Conservation (phyloP, 352 stramenopile species). For the Stephanocyclus meneghinianus region DNA sequence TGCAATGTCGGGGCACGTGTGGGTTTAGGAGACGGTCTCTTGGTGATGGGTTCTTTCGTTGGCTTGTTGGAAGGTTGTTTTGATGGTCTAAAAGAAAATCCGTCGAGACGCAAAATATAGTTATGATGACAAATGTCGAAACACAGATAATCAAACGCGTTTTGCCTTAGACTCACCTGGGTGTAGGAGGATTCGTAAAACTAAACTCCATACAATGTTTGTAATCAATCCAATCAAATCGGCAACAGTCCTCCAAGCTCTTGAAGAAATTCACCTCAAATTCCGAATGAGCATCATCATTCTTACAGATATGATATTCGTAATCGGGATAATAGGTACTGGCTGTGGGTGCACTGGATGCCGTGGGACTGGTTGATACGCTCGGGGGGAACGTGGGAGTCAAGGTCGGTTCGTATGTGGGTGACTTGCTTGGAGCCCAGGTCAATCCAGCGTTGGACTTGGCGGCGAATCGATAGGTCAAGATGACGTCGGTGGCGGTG, state of each 20-base stretch:
- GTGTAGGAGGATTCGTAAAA: slow-evolving; percentile 5
- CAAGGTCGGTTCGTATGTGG: slow-evolving; percentile 4
- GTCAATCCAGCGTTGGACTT: slow-evolving; percentile 10
- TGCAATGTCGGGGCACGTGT: slow-evolving; percentile 3
- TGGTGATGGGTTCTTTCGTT: slow-evolving; percentile 14
- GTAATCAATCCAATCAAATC: slow-evolving; percentile 41
- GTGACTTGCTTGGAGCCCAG: slow-evolving; percentile 11
- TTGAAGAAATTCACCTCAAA: slow-evolving; percentile 34
- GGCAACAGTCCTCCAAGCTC: slow-evolving; percentile 38
- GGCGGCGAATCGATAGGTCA: slow-evolving; percentile 29
- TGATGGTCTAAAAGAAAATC: not conserved
- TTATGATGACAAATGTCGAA: not conserved
- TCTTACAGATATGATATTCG: slow-evolving; percentile 23
- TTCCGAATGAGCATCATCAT: slow-evolving; percentile 7
- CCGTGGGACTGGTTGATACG: not conserved
- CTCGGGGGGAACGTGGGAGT: slow-evolving; percentile 1
- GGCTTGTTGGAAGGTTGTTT: not conserved
- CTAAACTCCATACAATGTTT: slow-evolving; percentile 17
- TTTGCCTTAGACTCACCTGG: slow-evolving; percentile 10
- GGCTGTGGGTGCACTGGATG: not conserved
- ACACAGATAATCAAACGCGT: not conserved
- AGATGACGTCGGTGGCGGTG: not conserved
- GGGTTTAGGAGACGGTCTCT: slow-evolving; percentile 11
- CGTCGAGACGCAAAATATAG: not conserved
- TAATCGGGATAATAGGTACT: slow-evolving; percentile 37